Base-by-base conservation (phyloP, 2,329 filamentous ascomycete species). In the Didymosphaeria variabile region DNA sequence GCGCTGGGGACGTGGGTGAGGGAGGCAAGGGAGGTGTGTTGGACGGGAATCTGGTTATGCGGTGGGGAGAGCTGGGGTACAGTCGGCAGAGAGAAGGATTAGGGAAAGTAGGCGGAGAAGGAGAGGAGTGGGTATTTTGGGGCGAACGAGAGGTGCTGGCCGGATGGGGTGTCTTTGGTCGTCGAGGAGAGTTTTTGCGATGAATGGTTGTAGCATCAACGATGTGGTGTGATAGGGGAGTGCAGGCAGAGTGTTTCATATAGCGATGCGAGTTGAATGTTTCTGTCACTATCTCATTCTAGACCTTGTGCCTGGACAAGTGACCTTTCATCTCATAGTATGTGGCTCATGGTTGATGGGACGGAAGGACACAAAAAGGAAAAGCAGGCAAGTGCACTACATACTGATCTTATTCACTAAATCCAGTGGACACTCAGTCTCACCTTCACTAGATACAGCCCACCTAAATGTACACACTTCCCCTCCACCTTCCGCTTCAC, bases 31-130 rank as follows among this genome's bases (percentile, higher is more conserved):
- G 73, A 0, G 72, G 87, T 1, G 86, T 96, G 55, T 85, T 97
- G 4, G 94, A 97, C 74, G 93, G 93, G 0, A 85, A 84, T n/a
- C 72, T 97, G 44, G 77, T 97, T 63, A 84, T 86, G 61, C 81
- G 93, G 59, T 95, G 93, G 88, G 84, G 87, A 44, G 92, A 95
- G 79, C 77, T 97, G 64, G 86, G 91, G 6, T 89, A 88, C 46
- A 88, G 90, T 53, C 87, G 90, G 66, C 83, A 90, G 67, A 85
- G 83, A 7, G 93, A 97, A 79, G 88, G 94, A 49, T 86, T 92
- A 1, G 86, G 88, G 0, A 86, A 93, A 66, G 90, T 91, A 2
- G 94, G 93, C 12, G 86, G 82, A 0, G 85, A 87, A 63, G 84
- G 82, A 0, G 85, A 87, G 63, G 84, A 87, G 21, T 90, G 86